Evolutionary conservation across 2,329 filamentous ascomycete species (phyloP), one percentile per base, ranked within the genome.

Genomic region (Colletotrichum cuscutae): DNA sequence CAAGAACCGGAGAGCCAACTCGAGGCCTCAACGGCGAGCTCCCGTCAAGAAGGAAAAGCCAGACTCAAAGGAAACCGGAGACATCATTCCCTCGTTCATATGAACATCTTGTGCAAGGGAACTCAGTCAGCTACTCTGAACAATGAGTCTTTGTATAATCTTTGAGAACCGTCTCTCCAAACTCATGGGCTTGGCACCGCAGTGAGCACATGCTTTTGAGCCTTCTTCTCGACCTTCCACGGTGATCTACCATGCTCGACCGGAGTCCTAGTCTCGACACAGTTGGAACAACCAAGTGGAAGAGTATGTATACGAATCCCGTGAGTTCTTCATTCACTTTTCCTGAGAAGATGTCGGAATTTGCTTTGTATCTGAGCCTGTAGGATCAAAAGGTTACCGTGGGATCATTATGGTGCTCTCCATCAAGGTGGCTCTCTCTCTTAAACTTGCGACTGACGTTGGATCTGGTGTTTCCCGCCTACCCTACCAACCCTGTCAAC

Each of bases 11-110:
- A 65, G 35, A 24, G 52, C 49, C 2, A 65, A 35, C 6, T 61
- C 64, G 13, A 74, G 60, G 12, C 30, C 61, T 15, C 67, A 46
- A 32, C 80, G 81, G 13, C 63, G 52, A 12, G 52, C 3, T 7
- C n/a, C 61, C 12, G 54, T 6, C 2, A 71, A 13, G 12, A 74
- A 71, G 54, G 56, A 65, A 7, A 49, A 52, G 2, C 15, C 19
- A 15, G 11, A 19, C 12, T 15, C 35, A 9, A 56, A 46, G 15
- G 77, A 78, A 60, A 72, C 35, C 65, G 74, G 42, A 28, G 76
- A 77, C 54, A 71, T 74, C 7, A 75, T 75, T 26, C 73, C 73
- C 3, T 65, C 71, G 5, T 75, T 75, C 24, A 59, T 72, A 22
- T 72, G 3, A 66, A n/a, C 28, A 1, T 15, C 32, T 32, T 42